These are phyloP conservation scores for Thamnidium elegans DNA, from an alignment of 192 early-diverging fungal genomes.

Conservation along the genomic window DNA sequence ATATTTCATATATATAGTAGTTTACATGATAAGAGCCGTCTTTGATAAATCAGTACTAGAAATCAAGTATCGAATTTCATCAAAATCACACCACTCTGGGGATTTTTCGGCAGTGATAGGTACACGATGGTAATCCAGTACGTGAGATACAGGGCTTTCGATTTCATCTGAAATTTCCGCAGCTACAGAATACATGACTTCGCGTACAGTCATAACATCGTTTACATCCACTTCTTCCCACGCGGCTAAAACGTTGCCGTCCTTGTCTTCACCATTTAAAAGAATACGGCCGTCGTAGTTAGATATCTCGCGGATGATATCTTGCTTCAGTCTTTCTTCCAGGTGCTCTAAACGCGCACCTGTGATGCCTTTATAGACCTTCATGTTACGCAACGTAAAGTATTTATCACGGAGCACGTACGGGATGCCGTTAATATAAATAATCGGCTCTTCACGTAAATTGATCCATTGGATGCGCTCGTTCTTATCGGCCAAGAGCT, in stretches of 20 bases:
- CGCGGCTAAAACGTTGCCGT: constrained; percentile 43
- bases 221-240: constrained; percentile 61
- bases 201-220: constrained; percentile 50
- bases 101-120: constrained; percentile 60
- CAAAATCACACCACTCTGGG: constrained; percentile 54
- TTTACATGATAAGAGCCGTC: constrained; percentile 52
- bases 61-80: constrained; percentile 49
- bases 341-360: constrained; percentile 49
- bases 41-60: constrained; percentile 35
- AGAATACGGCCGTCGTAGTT: constrained; percentile 53
- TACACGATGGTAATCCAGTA: constrained; percentile 48
- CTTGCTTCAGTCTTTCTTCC: constrained; percentile 53
- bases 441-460: constrained; percentile 65
- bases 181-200: constrained; percentile 44
- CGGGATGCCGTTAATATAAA: constrained; percentile 64
- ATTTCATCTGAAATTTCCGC: constrained; percentile 28
- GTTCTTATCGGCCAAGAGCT: constrained; percentile 7
- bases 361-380: constrained; percentile 58
- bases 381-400: constrained; percentile 58
- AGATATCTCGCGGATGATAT: constrained; percentile 47
- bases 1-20: constrained; percentile 19
- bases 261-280: constrained; percentile 47
- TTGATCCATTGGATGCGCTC: constrained; percentile 58
- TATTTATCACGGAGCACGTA: constrained; percentile 60
- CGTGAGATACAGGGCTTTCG: constrained; percentile 2